phyloP scores from a whole-genome alignment of 352 stramenopile genomes.

The Pythium myriotylum region DNA sequence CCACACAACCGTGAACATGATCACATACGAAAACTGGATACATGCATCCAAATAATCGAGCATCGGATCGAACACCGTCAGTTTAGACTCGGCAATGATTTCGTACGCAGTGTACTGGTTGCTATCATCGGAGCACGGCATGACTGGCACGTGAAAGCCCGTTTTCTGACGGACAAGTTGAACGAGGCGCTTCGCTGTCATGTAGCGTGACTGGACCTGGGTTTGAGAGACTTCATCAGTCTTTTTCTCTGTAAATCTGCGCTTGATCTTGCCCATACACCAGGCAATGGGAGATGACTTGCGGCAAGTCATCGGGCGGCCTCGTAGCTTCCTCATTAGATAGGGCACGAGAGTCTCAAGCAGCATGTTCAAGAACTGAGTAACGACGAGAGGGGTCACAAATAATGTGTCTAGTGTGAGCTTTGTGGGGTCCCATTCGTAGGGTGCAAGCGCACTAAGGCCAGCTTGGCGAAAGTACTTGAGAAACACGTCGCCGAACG shows the following conservation, averaged over 20 bases:
- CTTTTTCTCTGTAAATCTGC: conserved; percentile 40
- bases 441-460: conserved; percentile 61
- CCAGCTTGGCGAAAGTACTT: conserved; percentile 51
- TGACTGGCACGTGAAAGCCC: conserved; percentile 63
- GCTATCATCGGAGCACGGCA: conserved; percentile 75
- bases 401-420: conserved; percentile 88
- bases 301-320: conserved; percentile 66
- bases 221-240: conserved; percentile 28
- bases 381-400: conserved; percentile 87
- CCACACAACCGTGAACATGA: conserved; percentile 92
- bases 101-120: conserved; percentile 89
- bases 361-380: conserved; percentile 88
- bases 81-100: conserved; percentile 81
- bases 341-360: conserved; percentile 88
- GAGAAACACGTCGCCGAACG: conserved; percentile 77
- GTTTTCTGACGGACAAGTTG: conserved; percentile 73
- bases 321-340: conserved; percentile 75
- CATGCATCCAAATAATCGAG: conserved; percentile 87
- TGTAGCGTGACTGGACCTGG: conserved; percentile 35
- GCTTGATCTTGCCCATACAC: conserved; percentile 49
- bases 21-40: conserved; percentile 90
- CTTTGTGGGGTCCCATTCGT: conserved; percentile 67
- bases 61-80: conserved; percentile 82
- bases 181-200: conserved; percentile 68
- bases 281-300: conserved; percentile 62